Conservation (phyloP, 2,329 filamentous ascomycete genomes). For the Parascedosporium putredinis region DNA sequence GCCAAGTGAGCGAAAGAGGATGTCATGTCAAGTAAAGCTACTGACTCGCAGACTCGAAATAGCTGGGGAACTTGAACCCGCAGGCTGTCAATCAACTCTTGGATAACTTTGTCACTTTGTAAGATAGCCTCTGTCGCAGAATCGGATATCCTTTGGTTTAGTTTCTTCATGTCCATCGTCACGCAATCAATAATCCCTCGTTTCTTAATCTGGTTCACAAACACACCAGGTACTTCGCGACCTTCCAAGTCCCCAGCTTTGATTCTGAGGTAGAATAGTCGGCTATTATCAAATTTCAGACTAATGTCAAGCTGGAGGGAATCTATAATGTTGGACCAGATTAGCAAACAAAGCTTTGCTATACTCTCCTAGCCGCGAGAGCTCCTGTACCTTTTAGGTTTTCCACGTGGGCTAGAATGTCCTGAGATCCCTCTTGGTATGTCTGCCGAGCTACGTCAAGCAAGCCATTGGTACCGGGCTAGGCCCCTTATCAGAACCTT, state of each 20-base stretch:
- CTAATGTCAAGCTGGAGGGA: constrained; percentile 49
- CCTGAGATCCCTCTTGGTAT: constrained; percentile 78
- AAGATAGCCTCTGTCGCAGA: constrained; percentile 75
- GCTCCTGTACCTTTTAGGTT: constrained; percentile 61
- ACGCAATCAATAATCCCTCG: constrained; percentile 78
- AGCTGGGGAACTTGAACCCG: constrained; percentile 59
- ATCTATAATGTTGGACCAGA: constrained; percentile 33
- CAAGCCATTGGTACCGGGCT: constrained; percentile 73
- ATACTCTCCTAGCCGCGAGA: too few species aligned
- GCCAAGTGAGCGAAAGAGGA: constrained; percentile 65
- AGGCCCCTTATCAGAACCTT: not conserved
- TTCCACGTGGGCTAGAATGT: constrained; percentile 61
- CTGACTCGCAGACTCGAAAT: constrained; percentile 76
- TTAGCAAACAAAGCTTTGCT: too few species aligned
- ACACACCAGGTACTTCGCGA: constrained; percentile 48
- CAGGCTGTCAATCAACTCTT: constrained; percentile 62
- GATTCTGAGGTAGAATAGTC: constrained; percentile 72
- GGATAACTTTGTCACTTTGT: constrained; percentile 69
- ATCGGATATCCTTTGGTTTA: constrained; percentile 67
- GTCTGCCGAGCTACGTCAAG: constrained; percentile 81
- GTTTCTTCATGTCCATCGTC: constrained; percentile 72
- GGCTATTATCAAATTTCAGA: constrained; percentile 64
- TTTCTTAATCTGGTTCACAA: constrained; percentile 68
- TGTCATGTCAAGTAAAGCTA: constrained; percentile 82
- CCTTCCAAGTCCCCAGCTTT: constrained; percentile 51